A percentile compares a stretch with the other conserved stretches of the same genome.
Conservation (phyloP, 139 green algal species). For the Coccomyxa sp. region DNA sequence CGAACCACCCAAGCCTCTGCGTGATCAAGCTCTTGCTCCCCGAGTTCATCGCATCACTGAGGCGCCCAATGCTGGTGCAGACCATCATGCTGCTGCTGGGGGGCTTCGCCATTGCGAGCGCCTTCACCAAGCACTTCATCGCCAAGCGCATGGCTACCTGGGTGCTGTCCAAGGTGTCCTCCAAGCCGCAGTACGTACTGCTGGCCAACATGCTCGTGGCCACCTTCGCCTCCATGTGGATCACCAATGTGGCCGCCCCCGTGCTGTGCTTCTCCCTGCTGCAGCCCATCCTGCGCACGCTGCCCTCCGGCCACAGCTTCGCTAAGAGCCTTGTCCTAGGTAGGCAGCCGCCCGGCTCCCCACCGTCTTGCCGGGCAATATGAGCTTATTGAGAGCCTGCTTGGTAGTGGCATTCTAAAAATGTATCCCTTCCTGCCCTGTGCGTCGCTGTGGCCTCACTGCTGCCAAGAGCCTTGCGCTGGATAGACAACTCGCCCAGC, state of each 20-base stretch:
- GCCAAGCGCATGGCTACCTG: constrained; percentile 50
- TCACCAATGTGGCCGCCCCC: constrained; percentile 72
- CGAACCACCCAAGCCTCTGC: no score
- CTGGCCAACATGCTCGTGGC: constrained; percentile 66
- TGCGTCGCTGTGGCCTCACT: no score
- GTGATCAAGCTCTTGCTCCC: no score
- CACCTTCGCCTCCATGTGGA: constrained; percentile 67
- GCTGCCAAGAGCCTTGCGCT: no score
- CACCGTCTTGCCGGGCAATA: no score
- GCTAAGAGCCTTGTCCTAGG: constrained; percentile 46
- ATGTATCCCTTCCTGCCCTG: no score
- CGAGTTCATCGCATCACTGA: not conserved
- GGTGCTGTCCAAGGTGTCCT: constrained; percentile 46
- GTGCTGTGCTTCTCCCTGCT: constrained; percentile 68
- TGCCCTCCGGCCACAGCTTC: constrained; percentile 42
- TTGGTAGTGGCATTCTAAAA: no score
- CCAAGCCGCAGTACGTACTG: constrained; percentile 49
- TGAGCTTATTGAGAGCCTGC: no score
- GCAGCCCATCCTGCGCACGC: constrained; percentile 55
- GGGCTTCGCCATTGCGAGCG: constrained; percentile 67
- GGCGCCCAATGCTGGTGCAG: constrained; percentile 21
- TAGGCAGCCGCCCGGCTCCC: not conserved
- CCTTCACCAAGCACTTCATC: constrained; percentile 72
- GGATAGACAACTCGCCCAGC: no score
- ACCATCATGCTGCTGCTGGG: constrained; percentile 74